phyloP scores from a whole-genome alignment of 1,139 yeast genomes.

The Nakaseomyces uthaithaninus region DNA sequence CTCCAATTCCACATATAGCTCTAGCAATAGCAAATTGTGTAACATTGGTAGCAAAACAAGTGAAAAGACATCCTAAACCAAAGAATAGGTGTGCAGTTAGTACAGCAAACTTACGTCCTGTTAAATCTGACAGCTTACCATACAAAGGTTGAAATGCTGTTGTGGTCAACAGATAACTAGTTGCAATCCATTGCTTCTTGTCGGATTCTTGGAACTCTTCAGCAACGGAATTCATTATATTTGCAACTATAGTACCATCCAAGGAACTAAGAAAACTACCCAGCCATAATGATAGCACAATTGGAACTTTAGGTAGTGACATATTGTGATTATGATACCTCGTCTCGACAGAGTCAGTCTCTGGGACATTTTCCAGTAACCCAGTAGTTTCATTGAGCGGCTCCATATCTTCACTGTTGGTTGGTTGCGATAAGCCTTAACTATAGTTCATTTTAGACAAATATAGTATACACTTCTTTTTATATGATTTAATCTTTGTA shows the following conservation, averaged over 20 bases:
- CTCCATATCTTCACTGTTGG: slow-evolving; percentile 15
- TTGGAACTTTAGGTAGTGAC: slow-evolving; percentile 27
- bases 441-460: neutral
- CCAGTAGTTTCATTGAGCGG: slow-evolving; percentile 19
- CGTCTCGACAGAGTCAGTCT: slow-evolving; percentile 17
- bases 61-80: slow-evolving; percentile 37
- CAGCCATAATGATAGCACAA: slow-evolving; percentile 37
- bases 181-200: slow-evolving; percentile 57
- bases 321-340: slow-evolving; percentile 24
- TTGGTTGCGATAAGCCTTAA: too few species aligned
- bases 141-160: slow-evolving; percentile 66
- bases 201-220: slow-evolving; percentile 52
- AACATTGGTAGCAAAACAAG: slow-evolving; percentile 38
- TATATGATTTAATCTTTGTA: too few species aligned
- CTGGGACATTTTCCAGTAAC: slow-evolving; percentile 13
- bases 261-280: slow-evolving; percentile 52
- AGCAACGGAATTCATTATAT: slow-evolving; percentile 54
- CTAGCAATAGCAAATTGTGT: slow-evolving; percentile 40
- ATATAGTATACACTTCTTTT: too few species aligned
- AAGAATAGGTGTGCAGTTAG: slow-evolving; percentile 41
- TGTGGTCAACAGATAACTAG: slow-evolving; percentile 51
- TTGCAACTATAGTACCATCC: slow-evolving; percentile 60
- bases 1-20: slow-evolving; percentile 46
- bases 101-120: slow-evolving; percentile 42
- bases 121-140: slow-evolving; percentile 47